Evolutionary conservation across 495 filamentous ascomycete species (phyloP), one percentile per base, ranked within the genome.

Genomic region (Tirmania nivea): DNA sequence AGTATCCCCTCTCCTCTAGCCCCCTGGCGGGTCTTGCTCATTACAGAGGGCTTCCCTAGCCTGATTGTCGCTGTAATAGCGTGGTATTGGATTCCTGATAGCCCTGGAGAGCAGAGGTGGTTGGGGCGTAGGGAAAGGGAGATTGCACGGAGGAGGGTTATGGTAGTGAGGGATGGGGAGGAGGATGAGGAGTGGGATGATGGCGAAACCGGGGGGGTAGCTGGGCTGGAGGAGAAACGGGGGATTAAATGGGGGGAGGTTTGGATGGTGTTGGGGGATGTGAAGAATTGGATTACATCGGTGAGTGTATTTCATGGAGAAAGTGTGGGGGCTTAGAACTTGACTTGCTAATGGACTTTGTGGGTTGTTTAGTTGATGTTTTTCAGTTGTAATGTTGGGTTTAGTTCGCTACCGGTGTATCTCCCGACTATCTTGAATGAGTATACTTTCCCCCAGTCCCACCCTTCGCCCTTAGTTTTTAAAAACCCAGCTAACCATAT

Each of bases 381-480:
- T 60, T 76, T 76, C 56, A 73, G 72, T 56, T 73, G 72, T 60
- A 78, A 78, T 52, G 71, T 77, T 48, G 72, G 80, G 54, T 92
- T 88, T 66, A 78, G 81, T n/a, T 86, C 83, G 7, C 74, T 94
- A 8, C 84, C 86, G 0, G 83, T 89, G 3, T 94, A 90, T 62
- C 71, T 94, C 1, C 86, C 86, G 0, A 81, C 81, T 10, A 86
- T 92, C 62, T 71, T 88, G 11, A 70, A 76, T 50, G 74, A 79
- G 37, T 60, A 60, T 31, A 20, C 25, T 10, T 19, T 25, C 47
- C 21, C 8, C 35, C 36, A 6, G 35, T 11, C 19, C 4, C 39
- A 14, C 39, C 39, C 39, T 19, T 45, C 17, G 14, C 39, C 9
- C 17, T 45, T 45, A 7, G 25, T 31, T 31, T 5, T 31, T 31